These are phyloP conservation scores for Cucurbita argyrosperma DNA, from an alignment of 306 rosid genomes.

Conservation along the genomic window DNA sequence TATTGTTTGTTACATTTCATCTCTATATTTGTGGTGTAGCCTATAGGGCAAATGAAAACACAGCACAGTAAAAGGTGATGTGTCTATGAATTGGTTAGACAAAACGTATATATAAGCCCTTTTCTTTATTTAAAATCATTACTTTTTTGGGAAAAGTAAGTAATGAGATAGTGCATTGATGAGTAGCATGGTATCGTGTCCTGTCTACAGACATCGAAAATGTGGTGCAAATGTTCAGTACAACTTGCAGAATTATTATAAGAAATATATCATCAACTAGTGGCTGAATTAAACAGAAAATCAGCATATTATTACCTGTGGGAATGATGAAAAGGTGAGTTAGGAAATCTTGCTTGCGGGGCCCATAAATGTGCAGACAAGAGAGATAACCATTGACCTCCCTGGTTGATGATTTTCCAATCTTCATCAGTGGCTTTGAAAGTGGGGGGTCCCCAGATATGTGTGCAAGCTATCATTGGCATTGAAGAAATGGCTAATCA, in stretches of 20 bases:
- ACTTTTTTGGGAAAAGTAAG: background rate
- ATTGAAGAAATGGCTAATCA: constrained; percentile 25
- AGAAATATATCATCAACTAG: constrained; percentile 7
- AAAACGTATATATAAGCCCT: background rate
- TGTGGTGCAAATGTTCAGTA: constrained; percentile 6
- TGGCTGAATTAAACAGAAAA: background rate
- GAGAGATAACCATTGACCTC: constrained; percentile 6
- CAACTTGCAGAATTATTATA: constrained; percentile 14
- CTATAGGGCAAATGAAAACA: background rate
- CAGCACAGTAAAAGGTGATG: background rate
- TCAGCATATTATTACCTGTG: constrained; percentile 25
- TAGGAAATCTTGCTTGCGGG: constrained; percentile 22
- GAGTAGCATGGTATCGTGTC: constrained; percentile 13
- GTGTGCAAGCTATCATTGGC: constrained; percentile 37
- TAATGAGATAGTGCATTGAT: background rate
- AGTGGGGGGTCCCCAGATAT: constrained; percentile 47
- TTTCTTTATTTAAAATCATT: background rate
- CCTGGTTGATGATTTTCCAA: constrained; percentile 29
- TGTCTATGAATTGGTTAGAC: background rate
- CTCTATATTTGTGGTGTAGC: background rate
- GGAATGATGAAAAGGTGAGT: constrained; percentile 15
- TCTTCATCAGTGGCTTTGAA: constrained; percentile 43
- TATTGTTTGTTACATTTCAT: background rate
- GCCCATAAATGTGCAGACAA: constrained; percentile 36
- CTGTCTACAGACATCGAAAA: background rate